Evolutionary conservation across 2,329 filamentous ascomycete species (phyloP), one percentile per base, ranked within the genome.

Genomic region (Zymoseptoria pseudotritici): DNA sequence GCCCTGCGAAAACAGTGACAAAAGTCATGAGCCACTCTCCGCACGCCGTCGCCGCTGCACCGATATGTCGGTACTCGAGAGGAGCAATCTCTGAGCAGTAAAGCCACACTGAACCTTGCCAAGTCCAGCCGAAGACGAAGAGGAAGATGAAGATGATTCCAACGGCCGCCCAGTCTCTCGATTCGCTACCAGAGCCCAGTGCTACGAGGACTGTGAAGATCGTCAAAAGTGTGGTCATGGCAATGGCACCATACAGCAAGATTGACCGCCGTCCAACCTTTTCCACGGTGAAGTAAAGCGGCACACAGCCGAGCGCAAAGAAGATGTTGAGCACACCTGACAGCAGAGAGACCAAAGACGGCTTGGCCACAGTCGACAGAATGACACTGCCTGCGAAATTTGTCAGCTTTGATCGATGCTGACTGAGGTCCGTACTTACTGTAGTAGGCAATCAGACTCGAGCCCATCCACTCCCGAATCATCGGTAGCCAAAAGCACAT

Each of bases 401-500:
- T 29, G 36, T 46, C 36, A 46, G 36, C 11, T n/a, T n/a, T 11
- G 2, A 5, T n/a, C 7, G 17, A n/a, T 46, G 36, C 17, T 46
- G 13, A n/a, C 7, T 17, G 2, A 17, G 17, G 4, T 6, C 36
- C 13, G 0, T 4, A n/a, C 36, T 42, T 3, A 42, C 61, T 61
- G 57, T 63, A 63, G 54, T 63, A 63, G 22, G 59, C 61, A 19
- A 63, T 53, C 4, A 63, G 22, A 29, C 55, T 61, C 6, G 59
- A 61, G 19, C 61, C 61, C 61, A 63, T 63, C 56, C 59, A 61
- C 52, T 63, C 59, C 13, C 59, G 56, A 36, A 63, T 59, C 56
- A 61, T 58, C 10, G 59, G 61, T 4, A 63, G n/a, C 59, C 59
- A 61, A 21, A 63, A 63, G 46, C 61, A 61, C 53, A 61, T 63